phyloP scores from a whole-genome alignment of 768 basidiomycete genomes.

The Agrocybe praecox region DNA sequence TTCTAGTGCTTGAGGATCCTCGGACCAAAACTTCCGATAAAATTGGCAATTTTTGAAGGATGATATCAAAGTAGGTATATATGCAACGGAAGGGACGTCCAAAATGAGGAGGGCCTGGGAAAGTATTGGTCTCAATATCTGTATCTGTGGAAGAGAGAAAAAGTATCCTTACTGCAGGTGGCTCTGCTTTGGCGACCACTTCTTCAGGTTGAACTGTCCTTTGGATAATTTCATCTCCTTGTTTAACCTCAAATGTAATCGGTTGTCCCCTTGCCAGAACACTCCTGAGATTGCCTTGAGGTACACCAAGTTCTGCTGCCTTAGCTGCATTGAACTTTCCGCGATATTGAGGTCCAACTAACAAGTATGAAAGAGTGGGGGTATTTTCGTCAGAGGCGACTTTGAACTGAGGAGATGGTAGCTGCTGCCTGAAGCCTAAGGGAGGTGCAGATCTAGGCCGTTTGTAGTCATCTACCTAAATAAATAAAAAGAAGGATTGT shows the following conservation, averaged over 20 bases:
- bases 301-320: slow-evolving; percentile 65
- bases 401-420: slow-evolving; percentile 34
- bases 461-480: slow-evolving; percentile 31
- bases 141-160: neutral
- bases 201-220: slow-evolving; percentile 63
- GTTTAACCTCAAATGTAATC: slow-evolving; percentile 56
- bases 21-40: slow-evolving; percentile 51
- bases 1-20: slow-evolving; percentile 36
- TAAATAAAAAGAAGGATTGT: neutral
- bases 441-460: slow-evolving; percentile 28
- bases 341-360: slow-evolving; percentile 54
- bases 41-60: slow-evolving; percentile 49
- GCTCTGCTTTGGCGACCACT: slow-evolving; percentile 54
- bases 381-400: slow-evolving; percentile 17
- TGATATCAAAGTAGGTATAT: slow-evolving; percentile 54
- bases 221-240: slow-evolving; percentile 40
- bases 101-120: slow-evolving; percentile 64
- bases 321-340: slow-evolving; percentile 75
- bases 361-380: slow-evolving; percentile 49
- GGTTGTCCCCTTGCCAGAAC: slow-evolving; percentile 65
- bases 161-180: slow-evolving; percentile 41
- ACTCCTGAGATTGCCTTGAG: slow-evolving; percentile 54
- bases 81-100: slow-evolving; percentile 65
- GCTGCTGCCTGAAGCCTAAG: slow-evolving; percentile 35
- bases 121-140: neutral